Evolutionary conservation across 495 filamentous ascomycete genomes (phyloP), one percentile per base, ranked within the genome.

Genomic region (Acidomyces sp.): DNA sequence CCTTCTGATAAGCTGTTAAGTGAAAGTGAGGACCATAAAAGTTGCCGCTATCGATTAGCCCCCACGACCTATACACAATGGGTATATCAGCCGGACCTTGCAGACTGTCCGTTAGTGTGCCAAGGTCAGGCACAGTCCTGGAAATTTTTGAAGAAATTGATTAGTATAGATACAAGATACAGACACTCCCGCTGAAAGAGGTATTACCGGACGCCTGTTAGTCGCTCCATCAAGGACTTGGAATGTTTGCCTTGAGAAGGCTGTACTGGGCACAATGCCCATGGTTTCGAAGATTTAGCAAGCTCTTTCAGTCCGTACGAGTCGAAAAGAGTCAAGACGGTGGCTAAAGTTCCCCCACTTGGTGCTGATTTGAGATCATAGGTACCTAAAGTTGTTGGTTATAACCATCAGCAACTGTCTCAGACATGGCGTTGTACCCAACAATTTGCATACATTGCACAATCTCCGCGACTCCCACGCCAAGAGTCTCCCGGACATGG

Each of bases 41-140:
- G 4, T 63, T 56, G n/a, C 62, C 61, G 3, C 68, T 63, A 10
- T 73, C 67, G 40, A 85, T 65, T 3, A 94, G 55, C 3, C 78
- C 82, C 77, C 85, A 90, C 27, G 70, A 75, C 38, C 85, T 76
- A 39, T 87, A 71, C 6, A 90, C 77, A 30, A 79, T 70, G 17
- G 75, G 70, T 5, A 68, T 60, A 47, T 94, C 82, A 0, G 75
- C 69, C 3, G 64, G 54, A 11, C 56, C 68, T 11, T 67, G 67
- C 2, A 80, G 54, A 15, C 70, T 78, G 9, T 69, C 77, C 13
- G 78, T 75, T 6, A 85, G 59, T 1, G 74, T 69, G 1, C 82
- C 84, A 11, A 93, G 68, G 25, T 75, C 70, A 4, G 71, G 77
- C 21, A 83, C 58, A 2, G 59, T 58, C 31, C n/a, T n/a, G n/a